These are phyloP conservation scores for Hirschfeldia incana DNA, from an alignment of 345 rosid species.

Conservation along the genomic window DNA sequence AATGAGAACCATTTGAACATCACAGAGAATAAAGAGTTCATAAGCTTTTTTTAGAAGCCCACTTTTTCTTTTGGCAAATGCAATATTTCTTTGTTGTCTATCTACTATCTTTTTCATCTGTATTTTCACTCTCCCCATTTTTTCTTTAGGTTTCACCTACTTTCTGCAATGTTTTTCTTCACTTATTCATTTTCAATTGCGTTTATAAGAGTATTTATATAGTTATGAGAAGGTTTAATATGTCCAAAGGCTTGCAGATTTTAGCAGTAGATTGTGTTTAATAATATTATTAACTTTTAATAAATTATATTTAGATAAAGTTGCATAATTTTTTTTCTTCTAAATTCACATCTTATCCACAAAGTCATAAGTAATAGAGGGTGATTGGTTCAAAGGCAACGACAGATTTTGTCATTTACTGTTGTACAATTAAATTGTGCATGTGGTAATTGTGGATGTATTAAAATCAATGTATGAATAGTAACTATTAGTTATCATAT, in stretches of 20 bases:
- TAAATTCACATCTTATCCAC: not conserved
- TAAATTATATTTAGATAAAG: not conserved
- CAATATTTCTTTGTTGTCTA: constrained; percentile 21
- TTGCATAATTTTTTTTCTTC: not conserved
- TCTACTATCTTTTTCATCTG: constrained; percentile 12
- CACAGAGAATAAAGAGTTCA: constrained; percentile 21
- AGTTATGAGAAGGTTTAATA: not conserved
- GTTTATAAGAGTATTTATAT: not conserved
- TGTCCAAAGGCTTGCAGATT: constrained; percentile 15
- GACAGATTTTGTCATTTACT: not conserved
- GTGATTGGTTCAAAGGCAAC: not conserved
- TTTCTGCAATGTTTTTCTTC: not conserved
- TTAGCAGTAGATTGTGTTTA: not conserved
- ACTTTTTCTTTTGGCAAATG: constrained; percentile 33
- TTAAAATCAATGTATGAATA: constrained; percentile 1
- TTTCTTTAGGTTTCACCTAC: not conserved
- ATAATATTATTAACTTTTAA: not conserved
- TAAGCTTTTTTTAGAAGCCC: constrained; percentile 33
- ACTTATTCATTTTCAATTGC: not conserved
- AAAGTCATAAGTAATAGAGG: not conserved
- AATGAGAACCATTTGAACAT: constrained; percentile 23
- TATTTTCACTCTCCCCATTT: constrained; percentile 39
- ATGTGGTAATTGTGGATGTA: not conserved
- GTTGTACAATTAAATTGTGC: not conserved
- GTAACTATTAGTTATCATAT: not conserved